Conservation (phyloP, 306 rosid genomes). For the Purshia tridentata region DNA sequence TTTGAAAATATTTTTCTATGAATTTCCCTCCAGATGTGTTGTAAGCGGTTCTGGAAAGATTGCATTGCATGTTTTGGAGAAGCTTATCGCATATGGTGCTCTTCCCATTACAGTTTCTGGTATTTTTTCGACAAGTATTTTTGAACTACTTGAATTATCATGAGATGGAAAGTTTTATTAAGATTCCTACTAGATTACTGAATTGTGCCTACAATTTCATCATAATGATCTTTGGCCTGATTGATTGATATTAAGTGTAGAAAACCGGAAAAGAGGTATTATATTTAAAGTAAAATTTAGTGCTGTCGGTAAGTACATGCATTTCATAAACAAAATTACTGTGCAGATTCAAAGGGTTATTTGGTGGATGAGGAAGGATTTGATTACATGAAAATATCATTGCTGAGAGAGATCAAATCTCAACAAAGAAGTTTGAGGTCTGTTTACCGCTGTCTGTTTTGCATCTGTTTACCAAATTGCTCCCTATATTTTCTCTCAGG, state of each 20-base stretch:
- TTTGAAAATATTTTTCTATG: conserved; percentile 28
- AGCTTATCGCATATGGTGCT: conserved; percentile 95
- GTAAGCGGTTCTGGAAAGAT: conserved; percentile 98
- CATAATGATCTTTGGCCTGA: background rate
- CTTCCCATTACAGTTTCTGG: conserved; percentile 92
- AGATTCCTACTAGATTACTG: background rate
- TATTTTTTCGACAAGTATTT: conserved; percentile 28
- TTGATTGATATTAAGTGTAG: background rate
- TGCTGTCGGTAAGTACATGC: conserved; percentile 1
- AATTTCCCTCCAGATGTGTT: conserved; percentile 58
- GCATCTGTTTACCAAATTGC: conserved; percentile 22
- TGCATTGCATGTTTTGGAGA: conserved; percentile 96
- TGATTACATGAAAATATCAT: conserved; percentile 83
- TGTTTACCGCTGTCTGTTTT: conserved; percentile 25
- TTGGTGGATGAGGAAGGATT: conserved; percentile 98
- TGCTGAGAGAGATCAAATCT: conserved; percentile 86
- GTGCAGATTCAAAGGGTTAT: conserved; percentile 90
- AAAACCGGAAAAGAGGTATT: background rate
- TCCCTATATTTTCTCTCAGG: conserved; percentile 20
- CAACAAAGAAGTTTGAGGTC: conserved; percentile 93
- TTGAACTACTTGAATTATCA: conserved; percentile 27
- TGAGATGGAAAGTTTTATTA: conserved; percentile 1
- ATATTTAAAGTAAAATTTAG: background rate
- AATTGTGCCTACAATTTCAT: background rate
- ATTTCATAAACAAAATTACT: conserved; percentile 25